phyloP scores from a whole-genome alignment of 2,329 filamentous ascomycete genomes.

The Aureobasidium sp. region DNA sequence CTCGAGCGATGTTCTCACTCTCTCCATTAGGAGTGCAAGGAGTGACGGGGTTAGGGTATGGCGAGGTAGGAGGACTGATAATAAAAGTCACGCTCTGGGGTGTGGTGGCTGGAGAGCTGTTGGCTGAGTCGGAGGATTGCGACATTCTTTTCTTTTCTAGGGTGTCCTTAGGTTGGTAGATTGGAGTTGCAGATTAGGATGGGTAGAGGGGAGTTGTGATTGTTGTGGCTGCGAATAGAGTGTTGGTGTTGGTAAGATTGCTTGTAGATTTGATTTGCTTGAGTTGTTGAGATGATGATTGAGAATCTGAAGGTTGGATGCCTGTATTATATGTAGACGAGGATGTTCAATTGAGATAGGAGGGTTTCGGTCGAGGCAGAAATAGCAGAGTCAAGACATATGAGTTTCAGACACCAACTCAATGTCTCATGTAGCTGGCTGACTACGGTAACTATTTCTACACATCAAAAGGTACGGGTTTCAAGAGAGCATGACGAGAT shows the following conservation, averaged over 20 bases:
- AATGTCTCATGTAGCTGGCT: too few species aligned
- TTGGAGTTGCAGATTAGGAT: neutral
- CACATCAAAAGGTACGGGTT: neutral
- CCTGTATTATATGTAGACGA: neutral
- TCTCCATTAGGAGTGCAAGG: neutral
- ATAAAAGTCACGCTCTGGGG: neutral
- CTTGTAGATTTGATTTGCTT: too few species aligned
- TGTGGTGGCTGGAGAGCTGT: neutral
- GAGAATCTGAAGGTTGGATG: neutral
- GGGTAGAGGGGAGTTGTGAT: neutral
- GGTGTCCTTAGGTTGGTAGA: neutral
- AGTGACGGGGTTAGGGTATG: neutral
- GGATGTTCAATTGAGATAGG: neutral
- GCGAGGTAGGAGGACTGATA: neutral
- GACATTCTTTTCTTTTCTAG: neutral
- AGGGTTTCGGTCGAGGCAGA: too few species aligned
- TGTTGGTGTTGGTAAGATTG: too few species aligned
- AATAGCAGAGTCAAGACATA: neutral
- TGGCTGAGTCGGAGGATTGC: neutral
- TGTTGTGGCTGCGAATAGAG: too few species aligned
- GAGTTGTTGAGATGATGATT: neutral
- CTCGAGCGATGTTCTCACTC: too few species aligned
- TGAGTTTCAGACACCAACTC: neutral
- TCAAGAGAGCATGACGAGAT: neutral
- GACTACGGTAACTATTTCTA: too few species aligned